Base-by-base conservation (phyloP, 2,329 filamentous ascomycete genomes). In the Cryphonectria parasitica region DNA sequence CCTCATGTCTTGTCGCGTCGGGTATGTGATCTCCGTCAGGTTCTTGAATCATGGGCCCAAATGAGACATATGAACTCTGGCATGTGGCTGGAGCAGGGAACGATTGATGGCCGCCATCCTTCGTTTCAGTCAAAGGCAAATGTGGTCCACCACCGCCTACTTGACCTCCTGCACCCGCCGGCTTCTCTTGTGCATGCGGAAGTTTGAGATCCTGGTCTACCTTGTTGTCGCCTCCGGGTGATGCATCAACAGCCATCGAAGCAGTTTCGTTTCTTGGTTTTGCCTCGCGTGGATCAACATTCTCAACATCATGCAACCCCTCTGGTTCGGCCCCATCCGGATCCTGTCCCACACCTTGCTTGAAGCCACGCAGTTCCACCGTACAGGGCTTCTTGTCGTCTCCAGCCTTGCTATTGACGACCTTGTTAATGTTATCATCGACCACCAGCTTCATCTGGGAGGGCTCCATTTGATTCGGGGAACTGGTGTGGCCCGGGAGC, bases 11-110 rank as follows among this genome's bases (percentile, higher is more conserved):
- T 36, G 41, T n/a, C 39, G 25, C 36, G 41, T 31, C 22, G 4
- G 25, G 43, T 17, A 31, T 62, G 10, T 39, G 39, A 11, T 60
- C 66, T 3, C 8, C 22, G 5, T 49, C 54, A 2, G 39, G 13
- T 8, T 45, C 66, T 31, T 41, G 39, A 3, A 61, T n/a, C 28
- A 67, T 31, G 19, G 22, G 28, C 17, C 58, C 54, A 39, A 61
- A 62, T 15, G 66, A 67, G 28, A 36, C 45, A 45, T 67, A 67
- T 17, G 39, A 49, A 22, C 58, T 67, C 43, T 60, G 25, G 25
- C 54, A 11, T 22, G 56, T 28, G 13, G 56, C 19, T 34, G 58
- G 19, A 31, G 8, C 17, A 6, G 56, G 19, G 22, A 25, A 25
- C 17, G 34, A 39, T 28, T 43, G n/a, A 7, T 6, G 34, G 0